These are phyloP conservation scores for Aciculoconidium aculeatum DNA, from an alignment of 805 yeast genomes.

Conservation along the genomic window DNA sequence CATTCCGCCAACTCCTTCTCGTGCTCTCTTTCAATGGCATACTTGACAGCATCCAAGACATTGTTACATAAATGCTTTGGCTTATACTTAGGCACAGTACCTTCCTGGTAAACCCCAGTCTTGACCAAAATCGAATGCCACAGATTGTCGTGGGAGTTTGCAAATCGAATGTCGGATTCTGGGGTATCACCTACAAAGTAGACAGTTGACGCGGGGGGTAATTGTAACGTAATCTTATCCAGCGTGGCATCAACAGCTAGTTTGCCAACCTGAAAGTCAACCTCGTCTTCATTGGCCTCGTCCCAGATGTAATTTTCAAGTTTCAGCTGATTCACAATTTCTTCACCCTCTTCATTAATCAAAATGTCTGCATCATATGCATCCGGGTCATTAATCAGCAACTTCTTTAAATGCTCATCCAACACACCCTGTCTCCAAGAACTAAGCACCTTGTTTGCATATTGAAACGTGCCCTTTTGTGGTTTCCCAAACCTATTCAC, in stretches of 20 bases:
- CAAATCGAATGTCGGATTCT: slow-evolving; percentile 82
- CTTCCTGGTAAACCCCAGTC: slow-evolving; percentile 82
- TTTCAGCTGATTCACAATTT: slow-evolving; percentile 37
- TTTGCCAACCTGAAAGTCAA: slow-evolving; percentile 1
- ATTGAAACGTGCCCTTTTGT: slow-evolving; percentile 78
- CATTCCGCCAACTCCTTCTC: slow-evolving; percentile 65
- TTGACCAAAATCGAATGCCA: slow-evolving; percentile 84
- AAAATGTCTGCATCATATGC: slow-evolving; percentile 38
- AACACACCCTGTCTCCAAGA: slow-evolving; percentile 75
- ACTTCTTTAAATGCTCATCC: slow-evolving; percentile 63
- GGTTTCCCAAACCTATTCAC: slow-evolving; percentile 89
- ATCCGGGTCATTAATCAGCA: slow-evolving; percentile 38
- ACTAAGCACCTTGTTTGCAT: slow-evolving; percentile 70
- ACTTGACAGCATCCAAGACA: slow-evolving; percentile 77
- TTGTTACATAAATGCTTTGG: slow-evolving; percentile 71
- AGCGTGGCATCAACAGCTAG: slow-evolving; percentile 19
- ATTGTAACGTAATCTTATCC: slow-evolving; percentile 42
- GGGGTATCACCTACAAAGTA: slow-evolving; percentile 90
- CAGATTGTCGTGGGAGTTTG: slow-evolving; percentile 76
- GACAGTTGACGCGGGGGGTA: slow-evolving; percentile 82
- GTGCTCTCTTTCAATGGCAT: slow-evolving; percentile 80
- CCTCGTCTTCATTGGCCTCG: slow-evolving; percentile 22
- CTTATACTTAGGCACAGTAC: slow-evolving; percentile 70
- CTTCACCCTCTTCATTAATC: slow-evolving; percentile 40
- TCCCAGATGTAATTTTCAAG: slow-evolving; percentile 30